Evolutionary conservation across 805 yeast genomes (phyloP).

Genomic region (Maudiozyma saulgeensis): DNA sequence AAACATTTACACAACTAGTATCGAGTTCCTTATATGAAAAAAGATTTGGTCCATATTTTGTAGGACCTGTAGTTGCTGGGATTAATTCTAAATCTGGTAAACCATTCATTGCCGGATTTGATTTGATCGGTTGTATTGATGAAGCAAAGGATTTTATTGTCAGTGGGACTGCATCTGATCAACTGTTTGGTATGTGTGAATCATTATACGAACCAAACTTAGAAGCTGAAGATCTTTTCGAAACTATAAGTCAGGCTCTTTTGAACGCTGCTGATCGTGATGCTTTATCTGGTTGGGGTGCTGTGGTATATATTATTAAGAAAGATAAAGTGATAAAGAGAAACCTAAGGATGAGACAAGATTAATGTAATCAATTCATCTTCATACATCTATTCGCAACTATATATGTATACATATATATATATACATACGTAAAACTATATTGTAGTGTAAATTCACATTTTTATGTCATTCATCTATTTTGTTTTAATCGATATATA

Average conservation of each 20-base stretch:
- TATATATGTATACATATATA: too few species aligned
- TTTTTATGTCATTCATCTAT: too few species aligned
- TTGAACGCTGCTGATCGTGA: slow-evolving; percentile 95
- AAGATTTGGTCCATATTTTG: slow-evolving; percentile 93
- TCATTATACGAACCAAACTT: slow-evolving; percentile 86
- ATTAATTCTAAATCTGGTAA: slow-evolving; percentile 67
- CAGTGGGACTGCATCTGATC: slow-evolving; percentile 94
- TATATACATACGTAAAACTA: too few species aligned
- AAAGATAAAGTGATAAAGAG: slow-evolving; percentile 86
- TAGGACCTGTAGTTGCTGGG: slow-evolving; percentile 96
- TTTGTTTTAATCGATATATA: too few species aligned
- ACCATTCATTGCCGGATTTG: slow-evolving; percentile 94
- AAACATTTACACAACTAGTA: slow-evolving; percentile 84
- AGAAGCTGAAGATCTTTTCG: slow-evolving; percentile 91
- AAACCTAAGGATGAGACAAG: slow-evolving; percentile 89
- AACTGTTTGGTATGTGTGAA: slow-evolving; percentile 97
- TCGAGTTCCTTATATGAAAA: slow-evolving; percentile 82
- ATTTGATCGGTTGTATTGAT: slow-evolving; percentile 93
- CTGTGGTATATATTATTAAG: slow-evolving; percentile 82
- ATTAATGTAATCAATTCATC: slow-evolving; percentile 34
- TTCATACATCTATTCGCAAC: neutral
- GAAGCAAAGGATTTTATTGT: slow-evolving; percentile 91
- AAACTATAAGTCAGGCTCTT: slow-evolving; percentile 88
- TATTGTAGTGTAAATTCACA: too few species aligned
- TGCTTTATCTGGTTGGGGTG: slow-evolving; percentile 98